These are phyloP conservation scores for Aspergillus piperis DNA, from an alignment of 2,329 filamentous ascomycete genomes.

Conservation along the genomic window DNA sequence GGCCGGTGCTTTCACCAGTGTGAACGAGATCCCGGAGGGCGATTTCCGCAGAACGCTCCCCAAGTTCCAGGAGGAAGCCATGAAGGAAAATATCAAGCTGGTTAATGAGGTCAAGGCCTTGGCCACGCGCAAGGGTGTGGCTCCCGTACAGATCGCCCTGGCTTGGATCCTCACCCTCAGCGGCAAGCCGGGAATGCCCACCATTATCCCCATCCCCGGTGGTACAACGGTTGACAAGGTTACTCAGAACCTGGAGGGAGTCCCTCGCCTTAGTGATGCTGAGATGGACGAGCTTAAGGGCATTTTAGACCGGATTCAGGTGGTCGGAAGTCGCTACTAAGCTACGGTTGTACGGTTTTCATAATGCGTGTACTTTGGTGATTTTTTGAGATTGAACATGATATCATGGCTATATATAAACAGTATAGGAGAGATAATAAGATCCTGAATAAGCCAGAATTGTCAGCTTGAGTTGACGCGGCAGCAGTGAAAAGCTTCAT, in stretches of 20 bases:
- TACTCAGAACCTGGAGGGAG: constrained; percentile 35
- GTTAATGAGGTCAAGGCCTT: constrained; percentile 49
- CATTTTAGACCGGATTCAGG: constrained; percentile 50
- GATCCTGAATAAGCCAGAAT: neutral
- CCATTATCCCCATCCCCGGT: constrained; percentile 42
- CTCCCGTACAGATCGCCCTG: constrained; percentile 51
- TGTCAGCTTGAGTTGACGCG: neutral
- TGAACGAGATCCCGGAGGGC: constrained; percentile 50
- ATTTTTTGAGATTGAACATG: neutral
- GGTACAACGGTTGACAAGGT: constrained; percentile 40
- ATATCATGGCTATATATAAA: neutral
- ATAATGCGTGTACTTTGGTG: no score
- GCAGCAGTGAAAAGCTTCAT: constrained; percentile 17
- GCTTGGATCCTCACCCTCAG: constrained; percentile 51
- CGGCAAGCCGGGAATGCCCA: constrained; percentile 46
- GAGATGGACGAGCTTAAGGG: constrained; percentile 54
- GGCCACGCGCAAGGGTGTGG: constrained; percentile 47
- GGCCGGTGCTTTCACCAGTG: constrained; percentile 51
- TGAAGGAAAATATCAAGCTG: constrained; percentile 53
- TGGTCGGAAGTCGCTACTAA: constrained; percentile 35
- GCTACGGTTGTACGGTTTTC: neutral
- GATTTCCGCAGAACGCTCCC: constrained; percentile 49
- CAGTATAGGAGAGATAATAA: neutral
- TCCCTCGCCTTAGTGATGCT: constrained; percentile 33
- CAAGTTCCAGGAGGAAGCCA: constrained; percentile 54